A percentile compares a stretch with the other conserved stretches of the same genome.
Conservation (phyloP, 768 basidiomycete species). For the Dentipellis sp. region DNA sequence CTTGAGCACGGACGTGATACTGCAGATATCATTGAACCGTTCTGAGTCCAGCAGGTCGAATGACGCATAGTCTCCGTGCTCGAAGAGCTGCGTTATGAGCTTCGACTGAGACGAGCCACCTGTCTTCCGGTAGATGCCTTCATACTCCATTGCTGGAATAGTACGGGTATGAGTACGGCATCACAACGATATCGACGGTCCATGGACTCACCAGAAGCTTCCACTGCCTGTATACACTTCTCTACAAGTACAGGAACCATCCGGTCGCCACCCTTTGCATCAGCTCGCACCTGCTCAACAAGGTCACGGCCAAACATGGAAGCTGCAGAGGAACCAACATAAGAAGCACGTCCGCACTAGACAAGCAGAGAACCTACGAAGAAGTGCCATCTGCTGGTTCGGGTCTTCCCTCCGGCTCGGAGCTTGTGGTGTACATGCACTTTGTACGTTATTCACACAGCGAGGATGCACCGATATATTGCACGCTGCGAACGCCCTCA, state of each 20-base stretch:
- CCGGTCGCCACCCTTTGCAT: slow-evolving; percentile 48
- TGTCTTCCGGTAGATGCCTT: slow-evolving; percentile 97
- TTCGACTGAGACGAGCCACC: slow-evolving; percentile 91
- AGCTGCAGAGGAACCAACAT: slow-evolving; percentile 39
- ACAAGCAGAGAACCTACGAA: slow-evolving; percentile 3
- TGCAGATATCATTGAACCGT: slow-evolving; percentile 94
- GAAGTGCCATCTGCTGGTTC: neutral
- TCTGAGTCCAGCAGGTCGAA: slow-evolving; percentile 86
- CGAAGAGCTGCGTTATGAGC: slow-evolving; percentile 89
- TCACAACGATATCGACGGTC: neutral
- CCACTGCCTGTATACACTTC: slow-evolving; percentile 94
- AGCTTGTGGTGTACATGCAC: slow-evolving; percentile 5
- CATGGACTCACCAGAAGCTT: slow-evolving; percentile 56
- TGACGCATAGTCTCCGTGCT: slow-evolving; percentile 78
- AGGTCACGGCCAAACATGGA: slow-evolving; percentile 94
- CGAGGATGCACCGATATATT: slow-evolving; percentile 13
- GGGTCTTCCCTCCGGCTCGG: slow-evolving; percentile 8
- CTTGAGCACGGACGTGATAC: slow-evolving; percentile 94
- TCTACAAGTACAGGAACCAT: slow-evolving; percentile 83
- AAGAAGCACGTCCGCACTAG: slow-evolving; percentile 5
- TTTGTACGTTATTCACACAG: slow-evolving; percentile 8
- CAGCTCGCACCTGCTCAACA: slow-evolving; percentile 69
- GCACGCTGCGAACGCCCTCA: slow-evolving; percentile 6
- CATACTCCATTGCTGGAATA: slow-evolving; percentile 76
- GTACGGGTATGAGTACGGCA: neutral